Percentiles rank a stretch among this genome's conserved stretches.
Evolutionary conservation across 176 grass and related monocot genomes (phyloP).

Genomic region (Phragmites australis): DNA sequence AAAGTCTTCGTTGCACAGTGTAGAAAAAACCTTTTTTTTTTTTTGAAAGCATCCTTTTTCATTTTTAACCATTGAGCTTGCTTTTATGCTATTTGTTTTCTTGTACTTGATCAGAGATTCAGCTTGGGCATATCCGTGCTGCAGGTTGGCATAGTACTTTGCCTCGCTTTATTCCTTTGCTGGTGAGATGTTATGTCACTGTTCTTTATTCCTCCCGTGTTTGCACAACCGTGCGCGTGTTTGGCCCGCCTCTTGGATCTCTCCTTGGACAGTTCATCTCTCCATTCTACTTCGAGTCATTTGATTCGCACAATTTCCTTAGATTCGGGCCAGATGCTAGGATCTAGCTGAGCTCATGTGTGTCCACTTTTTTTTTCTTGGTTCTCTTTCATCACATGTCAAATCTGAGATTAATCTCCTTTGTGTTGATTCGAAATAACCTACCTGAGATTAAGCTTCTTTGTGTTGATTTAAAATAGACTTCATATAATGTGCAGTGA

Average conservation of each 20-base stretch:
- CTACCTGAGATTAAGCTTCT: no score
- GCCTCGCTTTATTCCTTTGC: not conserved
- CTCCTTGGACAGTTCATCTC: not conserved
- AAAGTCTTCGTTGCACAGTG: not conserved
- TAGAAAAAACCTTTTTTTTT: no score
- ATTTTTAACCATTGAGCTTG: not conserved
- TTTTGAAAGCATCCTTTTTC: no score
- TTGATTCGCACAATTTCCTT: not conserved
- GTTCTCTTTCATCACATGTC: no score
- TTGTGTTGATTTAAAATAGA: no score
- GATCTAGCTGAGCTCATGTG: no score
- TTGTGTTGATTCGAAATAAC: no score
- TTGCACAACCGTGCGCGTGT: not conserved
- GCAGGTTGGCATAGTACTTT: not conserved
- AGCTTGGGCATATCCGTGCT: not conserved
- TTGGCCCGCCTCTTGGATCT: constrained; percentile 3
- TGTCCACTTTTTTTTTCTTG: no score
- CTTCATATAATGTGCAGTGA: no score
- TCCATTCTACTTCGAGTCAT: no score
- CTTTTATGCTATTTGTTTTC: not conserved
- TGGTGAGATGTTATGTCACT: constrained; percentile 17
- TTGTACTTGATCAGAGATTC: not conserved
- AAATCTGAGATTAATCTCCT: no score
- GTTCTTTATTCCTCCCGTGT: constrained; percentile 4
- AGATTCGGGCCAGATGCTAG: constrained; percentile 15